Evolutionary conservation across 768 basidiomycete species (phyloP).

Genomic region (Hemileccinum rubropunctum): DNA sequence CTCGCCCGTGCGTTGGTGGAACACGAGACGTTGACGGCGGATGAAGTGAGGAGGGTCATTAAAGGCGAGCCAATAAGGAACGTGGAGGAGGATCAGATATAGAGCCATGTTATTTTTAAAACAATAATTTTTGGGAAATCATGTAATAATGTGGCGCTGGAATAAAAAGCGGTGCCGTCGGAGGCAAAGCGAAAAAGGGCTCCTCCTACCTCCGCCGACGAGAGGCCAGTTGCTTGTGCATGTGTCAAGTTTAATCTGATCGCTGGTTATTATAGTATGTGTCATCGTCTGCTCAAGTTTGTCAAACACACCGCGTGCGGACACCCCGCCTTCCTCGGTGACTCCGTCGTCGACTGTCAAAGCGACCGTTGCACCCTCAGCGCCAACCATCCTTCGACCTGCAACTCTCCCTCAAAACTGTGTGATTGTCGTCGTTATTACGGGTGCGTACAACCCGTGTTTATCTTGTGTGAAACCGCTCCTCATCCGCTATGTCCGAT

Average conservation of each 20-base stretch:
- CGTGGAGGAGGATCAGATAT: slow-evolving; percentile 63
- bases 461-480: neutral
- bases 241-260: neutral
- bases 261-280: slow-evolving; percentile 44
- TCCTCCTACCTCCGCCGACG: slow-evolving; percentile 58
- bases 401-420: slow-evolving; percentile 33
- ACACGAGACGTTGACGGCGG: slow-evolving; percentile 86
- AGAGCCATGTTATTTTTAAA: too few species aligned
- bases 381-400: slow-evolving; percentile 45
- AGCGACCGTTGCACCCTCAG: slow-evolving; percentile 45
- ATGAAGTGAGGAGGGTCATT: slow-evolving; percentile 85
- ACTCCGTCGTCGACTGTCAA: slow-evolving; percentile 54
- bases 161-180: slow-evolving; percentile 16
- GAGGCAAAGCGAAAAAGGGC: slow-evolving; percentile 2
- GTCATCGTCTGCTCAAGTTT: slow-evolving; percentile 59
- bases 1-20: slow-evolving; percentile 91
- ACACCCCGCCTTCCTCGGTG: slow-evolving; percentile 48
- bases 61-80: slow-evolving; percentile 76
- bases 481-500: slow-evolving; percentile 3
- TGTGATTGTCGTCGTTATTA: slow-evolving; percentile 59
- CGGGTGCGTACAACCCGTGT: slow-evolving; percentile 31
- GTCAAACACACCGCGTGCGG: slow-evolving; percentile 48
- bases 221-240: slow-evolving; percentile 2
- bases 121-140: too few species aligned
- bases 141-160: neutral